phyloP scores from a whole-genome alignment of 495 filamentous ascomycete genomes.

The Tuber melanosporum region DNA sequence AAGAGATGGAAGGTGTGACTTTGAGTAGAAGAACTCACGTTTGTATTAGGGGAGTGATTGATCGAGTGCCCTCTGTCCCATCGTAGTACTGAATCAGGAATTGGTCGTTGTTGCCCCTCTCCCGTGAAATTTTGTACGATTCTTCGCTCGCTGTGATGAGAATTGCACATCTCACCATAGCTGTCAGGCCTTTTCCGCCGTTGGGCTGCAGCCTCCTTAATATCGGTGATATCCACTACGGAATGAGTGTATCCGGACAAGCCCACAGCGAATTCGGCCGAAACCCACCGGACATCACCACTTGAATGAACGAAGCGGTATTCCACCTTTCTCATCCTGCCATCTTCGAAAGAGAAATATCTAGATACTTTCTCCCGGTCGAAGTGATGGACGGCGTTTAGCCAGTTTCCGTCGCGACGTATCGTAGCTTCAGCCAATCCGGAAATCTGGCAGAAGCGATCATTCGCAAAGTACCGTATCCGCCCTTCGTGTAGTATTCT shows the following conservation, averaged over 20 bases:
- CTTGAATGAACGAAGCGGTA: slow-evolving; percentile 38
- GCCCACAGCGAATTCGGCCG: slow-evolving; percentile 36
- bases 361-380: slow-evolving; percentile 37
- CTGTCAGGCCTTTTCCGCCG: slow-evolving; percentile 12
- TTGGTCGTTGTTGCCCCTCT: background rate
- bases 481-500: slow-evolving; percentile 36
- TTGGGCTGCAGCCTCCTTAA: slow-evolving; percentile 10
- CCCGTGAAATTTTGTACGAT: background rate
- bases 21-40: background rate
- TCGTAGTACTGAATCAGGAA: slow-evolving; percentile 1
- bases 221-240: slow-evolving; percentile 29
- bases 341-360: slow-evolving; percentile 37
- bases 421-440: slow-evolving; percentile 26
- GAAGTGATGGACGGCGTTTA: slow-evolving; percentile 37
- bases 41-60: background rate
- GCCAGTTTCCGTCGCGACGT: slow-evolving; percentile 34
- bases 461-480: slow-evolving; percentile 38
- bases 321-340: slow-evolving; percentile 35
- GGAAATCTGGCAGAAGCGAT: slow-evolving; percentile 37
- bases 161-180: slow-evolving; percentile 11
- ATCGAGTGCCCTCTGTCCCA: slow-evolving; percentile 7
- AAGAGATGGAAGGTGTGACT: background rate
- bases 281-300: slow-evolving; percentile 38
- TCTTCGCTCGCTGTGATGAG: slow-evolving; percentile 7
- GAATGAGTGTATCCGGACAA: slow-evolving; percentile 40